Evolutionary conservation across 257 asterid species (phyloP).

Genomic region (Solanum tacnaense): DNA sequence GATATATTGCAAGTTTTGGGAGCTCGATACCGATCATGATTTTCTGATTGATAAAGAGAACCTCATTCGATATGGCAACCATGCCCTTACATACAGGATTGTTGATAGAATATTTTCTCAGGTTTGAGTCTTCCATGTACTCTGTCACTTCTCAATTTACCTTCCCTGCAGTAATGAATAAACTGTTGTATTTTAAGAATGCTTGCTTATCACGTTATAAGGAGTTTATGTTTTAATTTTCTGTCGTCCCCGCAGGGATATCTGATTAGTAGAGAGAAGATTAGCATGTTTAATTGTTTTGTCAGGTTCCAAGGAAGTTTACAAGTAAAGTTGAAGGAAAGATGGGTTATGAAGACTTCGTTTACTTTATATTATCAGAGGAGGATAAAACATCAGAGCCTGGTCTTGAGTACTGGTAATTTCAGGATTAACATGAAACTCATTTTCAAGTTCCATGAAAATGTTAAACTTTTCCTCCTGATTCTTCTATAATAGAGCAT

Average conservation of each 20-base stretch:
- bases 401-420: slow-evolving; percentile 95
- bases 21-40: slow-evolving; percentile 98
- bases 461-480: background rate
- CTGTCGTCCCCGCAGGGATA: background rate
- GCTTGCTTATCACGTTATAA: background rate
- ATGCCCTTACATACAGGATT: slow-evolving; percentile 97
- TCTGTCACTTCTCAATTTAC: background rate
- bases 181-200: background rate
- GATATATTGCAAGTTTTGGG: slow-evolving; percentile 99
- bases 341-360: slow-evolving; percentile 99
- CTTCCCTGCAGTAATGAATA: slow-evolving; percentile 13
- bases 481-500: background rate
- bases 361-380: slow-evolving; percentile 94
- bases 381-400: slow-evolving; percentile 99
- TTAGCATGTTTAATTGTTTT: slow-evolving; percentile 1
- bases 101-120: slow-evolving; percentile 98
- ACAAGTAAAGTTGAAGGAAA: slow-evolving; percentile 96
- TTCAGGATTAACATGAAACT: background rate
- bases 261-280: background rate
- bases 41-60: slow-evolving; percentile 95
- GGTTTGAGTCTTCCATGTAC: slow-evolving; percentile 42
- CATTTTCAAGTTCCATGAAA: background rate
- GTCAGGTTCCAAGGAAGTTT: slow-evolving; percentile 91
- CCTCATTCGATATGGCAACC: slow-evolving; percentile 98
- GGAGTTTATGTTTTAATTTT: background rate